These are phyloP conservation scores for Tetrahymena borealis DNA, from an alignment of 73 alveolate genomes.

Conservation along the genomic window DNA sequence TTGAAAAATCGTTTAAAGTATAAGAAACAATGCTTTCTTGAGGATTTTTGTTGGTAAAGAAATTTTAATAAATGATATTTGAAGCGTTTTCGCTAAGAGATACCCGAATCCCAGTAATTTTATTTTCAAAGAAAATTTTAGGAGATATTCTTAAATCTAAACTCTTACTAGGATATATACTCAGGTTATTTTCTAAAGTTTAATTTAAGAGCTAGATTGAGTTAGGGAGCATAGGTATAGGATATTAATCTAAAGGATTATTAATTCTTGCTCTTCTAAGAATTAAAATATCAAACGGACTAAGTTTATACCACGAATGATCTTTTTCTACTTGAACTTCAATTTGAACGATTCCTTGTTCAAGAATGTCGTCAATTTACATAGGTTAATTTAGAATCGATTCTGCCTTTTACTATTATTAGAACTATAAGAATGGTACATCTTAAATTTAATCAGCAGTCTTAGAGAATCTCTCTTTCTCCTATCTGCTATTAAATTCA, in stretches of 20 bases:
- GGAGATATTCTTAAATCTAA: background rate
- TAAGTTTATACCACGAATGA: background rate
- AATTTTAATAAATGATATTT: background rate
- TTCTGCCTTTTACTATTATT: background rate
- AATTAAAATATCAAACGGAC: background rate
- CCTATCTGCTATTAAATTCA: background rate
- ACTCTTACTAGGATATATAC: background rate
- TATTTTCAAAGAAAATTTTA: background rate
- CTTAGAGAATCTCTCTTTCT: background rate
- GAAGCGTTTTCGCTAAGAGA: background rate
- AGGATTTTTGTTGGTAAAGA: background rate
- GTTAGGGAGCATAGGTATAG: background rate
- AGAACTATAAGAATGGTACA: background rate
- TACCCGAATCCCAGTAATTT: background rate
- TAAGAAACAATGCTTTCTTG: background rate
- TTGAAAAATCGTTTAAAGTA: background rate
- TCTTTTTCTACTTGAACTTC: background rate
- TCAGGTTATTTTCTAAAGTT: background rate
- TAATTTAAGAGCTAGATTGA: background rate
- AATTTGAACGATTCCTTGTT: background rate
- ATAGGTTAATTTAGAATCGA: background rate
- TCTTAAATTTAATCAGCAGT: background rate
- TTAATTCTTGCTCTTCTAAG: background rate
- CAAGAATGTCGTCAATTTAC: background rate
- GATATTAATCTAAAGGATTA: background rate